These are phyloP conservation scores for Tilletiopsis washingtonensis DNA, from an alignment of 1,284 basidiomycete species.

Conservation along the genomic window DNA sequence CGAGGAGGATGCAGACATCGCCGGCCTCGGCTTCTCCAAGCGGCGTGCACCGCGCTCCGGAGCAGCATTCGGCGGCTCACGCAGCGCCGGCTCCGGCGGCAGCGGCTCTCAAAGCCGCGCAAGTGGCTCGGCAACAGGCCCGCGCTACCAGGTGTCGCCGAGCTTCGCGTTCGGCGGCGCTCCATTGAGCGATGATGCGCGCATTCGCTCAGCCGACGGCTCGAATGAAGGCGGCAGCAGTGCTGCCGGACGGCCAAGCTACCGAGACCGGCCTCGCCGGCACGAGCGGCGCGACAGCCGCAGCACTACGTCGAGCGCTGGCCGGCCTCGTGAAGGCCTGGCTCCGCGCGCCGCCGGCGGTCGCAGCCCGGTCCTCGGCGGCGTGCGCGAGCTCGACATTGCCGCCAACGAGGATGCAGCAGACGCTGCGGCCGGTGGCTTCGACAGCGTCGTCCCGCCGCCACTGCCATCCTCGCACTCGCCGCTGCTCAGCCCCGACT, in stretches of 20 bases:
- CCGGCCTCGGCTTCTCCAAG: conserved; percentile 28
- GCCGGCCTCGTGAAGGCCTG: not conserved
- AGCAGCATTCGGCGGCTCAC: conserved; percentile 12
- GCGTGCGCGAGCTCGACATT: not conserved
- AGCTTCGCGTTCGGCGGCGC: not conserved
- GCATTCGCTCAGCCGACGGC: not conserved
- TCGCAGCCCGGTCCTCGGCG: not conserved
- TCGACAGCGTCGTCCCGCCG: conserved; percentile 9
- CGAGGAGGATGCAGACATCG: conserved; percentile 38
- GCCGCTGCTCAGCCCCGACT: too few relatives aligned
- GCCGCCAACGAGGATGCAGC: not conserved
- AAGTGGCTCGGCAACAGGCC: not conserved
- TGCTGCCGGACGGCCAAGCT: conserved; percentile 14
- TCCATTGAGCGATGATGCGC: not conserved
- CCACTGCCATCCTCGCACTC: too few relatives aligned
- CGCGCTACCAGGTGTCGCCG: too few relatives aligned
- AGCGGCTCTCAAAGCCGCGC: conserved; percentile 5
- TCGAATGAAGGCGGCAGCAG: not conserved
- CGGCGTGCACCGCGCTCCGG: conserved; percentile 9
- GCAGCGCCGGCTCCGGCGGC: conserved; percentile 6
- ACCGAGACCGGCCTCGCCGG: conserved; percentile 26
- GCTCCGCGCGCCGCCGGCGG: not conserved
- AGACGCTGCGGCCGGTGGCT: conserved; percentile 29
- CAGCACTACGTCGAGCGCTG: not conserved
- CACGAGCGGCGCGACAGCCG: conserved; percentile 15